Conservation (phyloP, 163 green algal species). For the Smithsoniella earleae region DNA sequence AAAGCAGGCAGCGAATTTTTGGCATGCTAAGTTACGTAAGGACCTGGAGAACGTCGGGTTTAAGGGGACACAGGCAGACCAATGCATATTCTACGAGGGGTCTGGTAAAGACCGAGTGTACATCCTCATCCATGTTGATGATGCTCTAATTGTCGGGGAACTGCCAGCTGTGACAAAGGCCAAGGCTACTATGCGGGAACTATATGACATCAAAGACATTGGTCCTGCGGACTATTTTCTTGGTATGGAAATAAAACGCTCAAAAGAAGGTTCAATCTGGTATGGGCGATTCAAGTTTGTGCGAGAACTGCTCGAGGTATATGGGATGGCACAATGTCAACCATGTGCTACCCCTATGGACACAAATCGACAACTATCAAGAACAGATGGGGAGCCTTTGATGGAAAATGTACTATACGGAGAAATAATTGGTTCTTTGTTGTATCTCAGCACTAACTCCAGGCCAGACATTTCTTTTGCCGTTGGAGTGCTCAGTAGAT, state of each 20-base stretch:
- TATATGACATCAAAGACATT: slow-evolving; percentile 39
- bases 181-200: slow-evolving; percentile 16
- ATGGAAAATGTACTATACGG: slow-evolving; percentile 30
- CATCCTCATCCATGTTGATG: slow-evolving; percentile 41
- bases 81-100: slow-evolving; percentile 35
- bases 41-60: slow-evolving; percentile 37
- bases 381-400: background rate
- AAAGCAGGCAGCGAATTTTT: slow-evolving; percentile 40
- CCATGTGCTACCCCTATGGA: background rate
- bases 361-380: background rate
- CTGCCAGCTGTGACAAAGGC: background rate
- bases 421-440: slow-evolving; percentile 37
- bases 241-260: slow-evolving; percentile 37
- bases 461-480: no score
- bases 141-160: slow-evolving; percentile 34
- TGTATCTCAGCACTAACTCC: slow-evolving; percentile 43
- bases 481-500: no score
- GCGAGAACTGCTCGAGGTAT: background rate
- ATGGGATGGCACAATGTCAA: background rate
- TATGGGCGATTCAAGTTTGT: background rate
- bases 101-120: background rate
- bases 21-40: slow-evolving; percentile 34
- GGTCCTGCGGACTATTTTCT: slow-evolving; percentile 38
- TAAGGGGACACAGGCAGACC: slow-evolving; percentile 33
- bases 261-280: slow-evolving; percentile 30